These are phyloP conservation scores for Backusella mclennaniae DNA, from an alignment of 192 early-diverging fungal species.

Conservation along the genomic window DNA sequence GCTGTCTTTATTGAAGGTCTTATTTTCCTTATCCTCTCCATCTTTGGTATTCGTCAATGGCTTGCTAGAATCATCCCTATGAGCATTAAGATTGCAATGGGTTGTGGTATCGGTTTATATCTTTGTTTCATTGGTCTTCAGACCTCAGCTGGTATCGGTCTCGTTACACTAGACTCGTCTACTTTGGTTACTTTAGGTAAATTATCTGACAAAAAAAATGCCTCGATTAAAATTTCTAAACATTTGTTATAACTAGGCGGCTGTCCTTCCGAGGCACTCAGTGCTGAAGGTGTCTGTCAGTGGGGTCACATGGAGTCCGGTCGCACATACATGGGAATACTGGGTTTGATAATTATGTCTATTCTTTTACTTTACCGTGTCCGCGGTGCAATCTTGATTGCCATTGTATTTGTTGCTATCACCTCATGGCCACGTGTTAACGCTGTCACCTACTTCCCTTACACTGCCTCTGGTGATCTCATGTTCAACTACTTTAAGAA, in stretches of 20 bases:
- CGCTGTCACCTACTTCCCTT: constrained; percentile 73
- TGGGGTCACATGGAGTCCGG: constrained; percentile 61
- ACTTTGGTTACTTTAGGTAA: constrained; percentile 66
- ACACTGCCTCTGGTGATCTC: constrained; percentile 57
- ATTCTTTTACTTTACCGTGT: constrained; percentile 62
- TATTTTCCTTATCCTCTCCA: constrained; percentile 73
- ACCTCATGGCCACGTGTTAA: constrained; percentile 73
- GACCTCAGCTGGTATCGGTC: constrained; percentile 77
- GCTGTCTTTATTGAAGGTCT: constrained; percentile 84
- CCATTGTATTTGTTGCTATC: constrained; percentile 66
- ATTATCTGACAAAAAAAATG: not conserved
- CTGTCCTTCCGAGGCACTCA: constrained; percentile 55
- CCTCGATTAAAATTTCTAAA: not conserved
- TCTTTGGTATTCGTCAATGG: constrained; percentile 79
- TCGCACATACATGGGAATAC: constrained; percentile 56
- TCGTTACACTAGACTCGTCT: constrained; percentile 57
- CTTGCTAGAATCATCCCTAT: constrained; percentile 71
- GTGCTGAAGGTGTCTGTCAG: constrained; percentile 58
- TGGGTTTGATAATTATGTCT: constrained; percentile 71
- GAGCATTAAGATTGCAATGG: constrained; percentile 71
- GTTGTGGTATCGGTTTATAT: constrained; percentile 76
- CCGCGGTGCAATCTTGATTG: constrained; percentile 70
- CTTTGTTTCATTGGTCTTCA: constrained; percentile 79
- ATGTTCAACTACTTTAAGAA: constrained; percentile 72
- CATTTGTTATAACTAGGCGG: constrained; percentile 32